Percentiles rank a stretch among this genome's conserved stretches.
These are phyloP conservation scores for Wallacemonas sp. DNA, from an alignment of 208 protist species.

Conservation along the genomic window DNA sequence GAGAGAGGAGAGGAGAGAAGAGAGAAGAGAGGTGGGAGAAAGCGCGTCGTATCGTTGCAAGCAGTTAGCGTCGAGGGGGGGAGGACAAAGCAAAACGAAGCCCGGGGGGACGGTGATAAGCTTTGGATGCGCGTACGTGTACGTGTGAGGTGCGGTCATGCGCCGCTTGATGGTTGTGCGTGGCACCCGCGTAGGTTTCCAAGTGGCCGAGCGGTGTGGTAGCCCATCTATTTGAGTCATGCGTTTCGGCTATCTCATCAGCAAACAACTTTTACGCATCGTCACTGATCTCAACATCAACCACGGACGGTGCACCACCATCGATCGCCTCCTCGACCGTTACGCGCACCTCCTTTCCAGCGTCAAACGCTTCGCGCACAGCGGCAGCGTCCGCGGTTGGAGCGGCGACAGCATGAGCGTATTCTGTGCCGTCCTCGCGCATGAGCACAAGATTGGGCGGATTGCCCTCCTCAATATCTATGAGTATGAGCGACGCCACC, in stretches of 20 bases:
- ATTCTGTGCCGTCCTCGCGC: conserved; percentile 9
- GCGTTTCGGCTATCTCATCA: background rate
- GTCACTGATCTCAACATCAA: conserved; percentile 2
- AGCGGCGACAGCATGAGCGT: background rate
- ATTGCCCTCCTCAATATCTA: conserved; percentile 26
- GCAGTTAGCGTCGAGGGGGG: too few species aligned
- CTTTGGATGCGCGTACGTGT: too few species aligned
- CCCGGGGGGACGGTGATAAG: too few species aligned
- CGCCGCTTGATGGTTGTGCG: too few species aligned
- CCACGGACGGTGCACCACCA: background rate
- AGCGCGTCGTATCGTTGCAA: too few species aligned
- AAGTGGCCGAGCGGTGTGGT: background rate
- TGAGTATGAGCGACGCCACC: conserved; percentile 17
- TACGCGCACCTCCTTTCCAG: background rate
- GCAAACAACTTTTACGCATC: background rate
- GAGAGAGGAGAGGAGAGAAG: too few species aligned
- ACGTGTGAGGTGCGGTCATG: too few species aligned
- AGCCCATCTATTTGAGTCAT: background rate
- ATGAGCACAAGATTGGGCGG: background rate
- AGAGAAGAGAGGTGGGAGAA: too few species aligned
- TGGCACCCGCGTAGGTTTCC: too few species aligned
- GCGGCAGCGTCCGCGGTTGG: background rate
- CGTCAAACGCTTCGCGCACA: background rate
- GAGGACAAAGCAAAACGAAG: too few species aligned
- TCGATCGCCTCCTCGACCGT: background rate